A percentile compares a stretch with the other conserved stretches of the same genome.
Conservation (phyloP, 192 early-diverging fungal genomes). For the Backusella sp. region DNA sequence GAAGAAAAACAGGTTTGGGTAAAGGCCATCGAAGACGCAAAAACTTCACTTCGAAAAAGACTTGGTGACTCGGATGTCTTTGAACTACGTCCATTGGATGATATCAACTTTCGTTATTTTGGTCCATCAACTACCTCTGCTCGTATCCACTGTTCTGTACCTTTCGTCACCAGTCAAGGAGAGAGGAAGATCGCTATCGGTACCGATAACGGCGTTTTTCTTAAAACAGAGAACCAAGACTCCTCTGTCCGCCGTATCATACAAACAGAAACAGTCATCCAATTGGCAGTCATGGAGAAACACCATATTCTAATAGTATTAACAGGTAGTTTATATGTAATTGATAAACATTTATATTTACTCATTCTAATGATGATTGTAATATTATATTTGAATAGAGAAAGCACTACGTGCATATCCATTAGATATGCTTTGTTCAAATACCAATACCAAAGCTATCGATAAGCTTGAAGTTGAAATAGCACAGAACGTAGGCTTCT, state of each 20-base stretch:
- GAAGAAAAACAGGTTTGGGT: slow-evolving; percentile 80
- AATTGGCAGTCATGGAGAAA: slow-evolving; percentile 82
- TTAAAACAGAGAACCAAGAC: slow-evolving; percentile 44
- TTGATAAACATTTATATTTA: background rate
- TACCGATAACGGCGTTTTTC: slow-evolving; percentile 82
- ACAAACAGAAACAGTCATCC: slow-evolving; percentile 70
- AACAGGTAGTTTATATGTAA: slow-evolving; percentile 53
- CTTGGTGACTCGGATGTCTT: slow-evolving; percentile 43
- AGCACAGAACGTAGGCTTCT: slow-evolving; percentile 25
- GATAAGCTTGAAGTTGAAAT: slow-evolving; percentile 30
- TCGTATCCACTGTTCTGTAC: slow-evolving; percentile 56
- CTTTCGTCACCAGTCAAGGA: slow-evolving; percentile 33
- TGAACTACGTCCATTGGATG: slow-evolving; percentile 52
- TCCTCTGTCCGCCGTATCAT: slow-evolving; percentile 57
- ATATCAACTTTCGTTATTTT: slow-evolving; percentile 41
- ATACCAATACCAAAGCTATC: slow-evolving; percentile 52
- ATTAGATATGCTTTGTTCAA: slow-evolving; percentile 71
- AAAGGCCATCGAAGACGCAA: slow-evolving; percentile 73
- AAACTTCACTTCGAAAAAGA: slow-evolving; percentile 35
- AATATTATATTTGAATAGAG: slow-evolving; percentile 27
- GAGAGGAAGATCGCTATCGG: slow-evolving; percentile 74
- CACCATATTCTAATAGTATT: slow-evolving; percentile 80
- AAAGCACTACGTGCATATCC: slow-evolving; percentile 72
- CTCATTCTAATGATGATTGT: background rate
- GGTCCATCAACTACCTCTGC: slow-evolving; percentile 25